Evolutionary conservation across 148 eudicot species (phyloP).

Genomic region (Simmondsia chinensis): DNA sequence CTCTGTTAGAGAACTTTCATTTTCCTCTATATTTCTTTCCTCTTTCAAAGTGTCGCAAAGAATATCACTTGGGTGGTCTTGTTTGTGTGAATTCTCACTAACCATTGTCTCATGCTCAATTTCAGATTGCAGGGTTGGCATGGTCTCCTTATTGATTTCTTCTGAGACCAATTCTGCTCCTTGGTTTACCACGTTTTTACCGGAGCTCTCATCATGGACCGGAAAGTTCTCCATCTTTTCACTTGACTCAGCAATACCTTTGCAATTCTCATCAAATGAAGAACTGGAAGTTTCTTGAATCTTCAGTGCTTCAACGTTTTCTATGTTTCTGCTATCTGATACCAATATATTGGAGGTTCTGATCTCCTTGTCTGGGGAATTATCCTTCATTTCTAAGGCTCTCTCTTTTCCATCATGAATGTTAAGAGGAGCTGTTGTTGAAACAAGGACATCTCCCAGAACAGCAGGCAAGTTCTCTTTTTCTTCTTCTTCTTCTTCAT

Average conservation of each 20-base stretch:
- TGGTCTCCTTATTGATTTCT: no score
- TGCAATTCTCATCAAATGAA: slow-evolving; percentile 1
- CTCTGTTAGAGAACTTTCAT: no score
- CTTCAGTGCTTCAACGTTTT: neutral
- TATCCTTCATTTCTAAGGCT: neutral
- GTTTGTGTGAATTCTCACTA: neutral
- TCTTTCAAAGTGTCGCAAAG: no score
- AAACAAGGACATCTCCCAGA: neutral
- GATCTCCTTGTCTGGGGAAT: no score
- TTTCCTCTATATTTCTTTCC: no score
- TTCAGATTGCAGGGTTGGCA: neutral
- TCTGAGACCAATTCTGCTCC: neutral
- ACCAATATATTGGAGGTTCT: neutral
- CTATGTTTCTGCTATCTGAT: neutral
- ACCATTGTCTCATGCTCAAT: neutral
- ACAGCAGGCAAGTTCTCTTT: neutral
- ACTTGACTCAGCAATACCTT: slow-evolving; percentile 2
- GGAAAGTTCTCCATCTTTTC: neutral
- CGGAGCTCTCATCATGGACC: neutral
- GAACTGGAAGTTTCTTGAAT: slow-evolving; percentile 6
- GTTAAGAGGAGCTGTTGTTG: neutral
- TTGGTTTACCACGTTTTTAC: neutral
- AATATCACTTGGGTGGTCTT: neutral
- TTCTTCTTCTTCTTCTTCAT: no score
- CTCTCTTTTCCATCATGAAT: neutral